phyloP scores from a whole-genome alignment of 2,329 filamentous ascomycete genomes.

The Fusarium sp. region DNA sequence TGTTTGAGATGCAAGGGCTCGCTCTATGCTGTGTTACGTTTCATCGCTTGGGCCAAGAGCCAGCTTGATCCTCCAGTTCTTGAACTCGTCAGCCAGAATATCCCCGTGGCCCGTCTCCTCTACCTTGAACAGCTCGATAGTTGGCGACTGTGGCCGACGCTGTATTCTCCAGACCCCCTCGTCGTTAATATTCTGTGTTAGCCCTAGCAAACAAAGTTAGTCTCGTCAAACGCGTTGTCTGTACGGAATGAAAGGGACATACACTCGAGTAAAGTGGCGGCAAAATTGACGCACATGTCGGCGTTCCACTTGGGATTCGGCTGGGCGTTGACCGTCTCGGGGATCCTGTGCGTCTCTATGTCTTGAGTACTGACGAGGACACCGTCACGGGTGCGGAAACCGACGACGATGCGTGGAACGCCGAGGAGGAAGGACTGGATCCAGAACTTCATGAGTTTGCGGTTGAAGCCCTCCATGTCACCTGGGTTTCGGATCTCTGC shows the following conservation, averaged over 20 bases:
- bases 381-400: constrained; percentile 81
- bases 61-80: constrained; percentile 76
- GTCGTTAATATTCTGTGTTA: constrained; percentile 72
- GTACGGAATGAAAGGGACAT: constrained; percentile 48
- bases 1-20: background rate
- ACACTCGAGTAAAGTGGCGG: constrained; percentile 82
- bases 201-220: constrained; percentile 60
- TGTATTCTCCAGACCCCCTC: constrained; percentile 86
- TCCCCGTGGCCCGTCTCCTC: constrained; percentile 78
- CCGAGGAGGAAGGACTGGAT: constrained; percentile 95
- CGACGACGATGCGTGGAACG: constrained; percentile 91
- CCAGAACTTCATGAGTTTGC: constrained; percentile 96
- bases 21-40: constrained; percentile 7
- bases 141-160: constrained; percentile 69
- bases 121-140: constrained; percentile 80
- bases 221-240: background rate
- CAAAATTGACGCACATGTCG: constrained; percentile 93
- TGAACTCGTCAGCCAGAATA: constrained; percentile 82
- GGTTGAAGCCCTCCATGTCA: constrained; percentile 82
- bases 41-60: constrained; percentile 48
- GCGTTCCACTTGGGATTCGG: constrained; percentile 85
- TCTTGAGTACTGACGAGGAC: constrained; percentile 80
- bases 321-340: constrained; percentile 75
- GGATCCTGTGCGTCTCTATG: constrained; percentile 83
- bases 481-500: constrained; percentile 75